Conservation (phyloP, 2,329 filamentous ascomycete genomes). For the Fusarium dlaminii region DNA sequence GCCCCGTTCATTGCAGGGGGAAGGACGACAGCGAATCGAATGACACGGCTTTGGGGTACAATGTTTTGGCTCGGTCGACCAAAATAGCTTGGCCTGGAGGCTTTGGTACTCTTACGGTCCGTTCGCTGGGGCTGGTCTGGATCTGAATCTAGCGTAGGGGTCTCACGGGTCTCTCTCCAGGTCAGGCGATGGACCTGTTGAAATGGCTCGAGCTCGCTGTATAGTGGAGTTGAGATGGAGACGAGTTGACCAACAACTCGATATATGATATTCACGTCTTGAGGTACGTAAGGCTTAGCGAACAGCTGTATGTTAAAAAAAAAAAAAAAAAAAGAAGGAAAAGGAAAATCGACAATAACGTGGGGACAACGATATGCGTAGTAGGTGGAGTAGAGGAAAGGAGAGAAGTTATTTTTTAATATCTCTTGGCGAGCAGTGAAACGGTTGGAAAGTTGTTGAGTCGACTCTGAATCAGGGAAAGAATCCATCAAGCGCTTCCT, state of each 20-base stretch:
- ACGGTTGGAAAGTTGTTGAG: not conserved
- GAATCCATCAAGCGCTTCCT: constrained; percentile 1
- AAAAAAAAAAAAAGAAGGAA: not conserved
- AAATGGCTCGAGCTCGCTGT: constrained; percentile 34
- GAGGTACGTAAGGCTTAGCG: constrained; percentile 25
- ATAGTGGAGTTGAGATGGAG: constrained; percentile 24
- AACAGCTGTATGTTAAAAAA: constrained; percentile 5
- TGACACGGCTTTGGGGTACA: constrained; percentile 34
- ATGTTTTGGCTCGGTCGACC: constrained; percentile 38
- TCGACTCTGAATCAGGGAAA: not conserved
- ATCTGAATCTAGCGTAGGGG: constrained; percentile 38
- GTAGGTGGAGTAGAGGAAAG: constrained; percentile 1
- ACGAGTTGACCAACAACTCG: constrained; percentile 26
- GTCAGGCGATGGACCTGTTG: constrained; percentile 28
- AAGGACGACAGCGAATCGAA: constrained; percentile 33
- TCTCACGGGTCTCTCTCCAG: constrained; percentile 20
- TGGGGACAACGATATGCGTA: constrained; percentile 5
- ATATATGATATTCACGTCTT: constrained; percentile 16
- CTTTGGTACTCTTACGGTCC: constrained; percentile 36
- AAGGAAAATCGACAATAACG: not conserved
- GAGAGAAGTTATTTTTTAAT: constrained; percentile 13
- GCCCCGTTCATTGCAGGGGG: not conserved
- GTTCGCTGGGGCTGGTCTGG: constrained; percentile 39
- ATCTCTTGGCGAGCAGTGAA: not conserved
- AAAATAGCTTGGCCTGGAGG: constrained; percentile 36